Conservation (phyloP, 2,329 filamentous ascomycete species). For the Talaromyces amestolkiae region DNA sequence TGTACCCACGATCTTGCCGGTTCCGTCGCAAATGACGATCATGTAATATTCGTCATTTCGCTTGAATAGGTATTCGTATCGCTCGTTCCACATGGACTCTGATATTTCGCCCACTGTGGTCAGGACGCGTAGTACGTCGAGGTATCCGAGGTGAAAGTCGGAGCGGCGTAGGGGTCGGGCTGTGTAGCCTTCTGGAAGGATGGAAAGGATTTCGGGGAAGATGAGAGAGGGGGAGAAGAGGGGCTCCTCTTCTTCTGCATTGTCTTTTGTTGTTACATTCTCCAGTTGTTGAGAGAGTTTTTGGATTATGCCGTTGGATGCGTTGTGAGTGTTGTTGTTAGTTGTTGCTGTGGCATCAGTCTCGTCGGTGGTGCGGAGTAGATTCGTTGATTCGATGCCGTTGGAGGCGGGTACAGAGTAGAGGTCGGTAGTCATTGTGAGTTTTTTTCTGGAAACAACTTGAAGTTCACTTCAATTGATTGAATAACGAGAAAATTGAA, state of each 20-base stretch:
- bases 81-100: constrained; percentile 69
- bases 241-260: constrained; percentile 46
- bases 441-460: too few relatives aligned
- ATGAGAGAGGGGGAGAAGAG: constrained; percentile 79
- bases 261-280: constrained; percentile 5
- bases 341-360: constrained; percentile 22
- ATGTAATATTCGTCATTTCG: constrained; percentile 80
- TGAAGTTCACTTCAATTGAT: background rate
- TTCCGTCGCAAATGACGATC: constrained; percentile 75
- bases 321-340: constrained; percentile 18
- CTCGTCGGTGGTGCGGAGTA: constrained; percentile 15
- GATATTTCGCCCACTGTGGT: constrained; percentile 89
- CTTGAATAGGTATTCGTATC: constrained; percentile 76
- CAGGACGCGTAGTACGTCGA: constrained; percentile 86
- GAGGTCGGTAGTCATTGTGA: constrained; percentile 19
- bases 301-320: constrained; percentile 18
- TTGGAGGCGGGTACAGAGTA: constrained; percentile 19
- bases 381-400: constrained; percentile 15
- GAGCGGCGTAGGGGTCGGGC: constrained; percentile 74
- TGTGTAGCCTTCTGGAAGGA: constrained; percentile 76
- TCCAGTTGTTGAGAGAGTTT: background rate
- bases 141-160: constrained; percentile 79
- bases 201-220: constrained; percentile 68
- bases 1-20: constrained; percentile 75
- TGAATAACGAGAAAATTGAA: background rate